Base-by-base conservation (phyloP, 1,284 basidiomycete species). In the Leucoagaricus sp. region DNA sequence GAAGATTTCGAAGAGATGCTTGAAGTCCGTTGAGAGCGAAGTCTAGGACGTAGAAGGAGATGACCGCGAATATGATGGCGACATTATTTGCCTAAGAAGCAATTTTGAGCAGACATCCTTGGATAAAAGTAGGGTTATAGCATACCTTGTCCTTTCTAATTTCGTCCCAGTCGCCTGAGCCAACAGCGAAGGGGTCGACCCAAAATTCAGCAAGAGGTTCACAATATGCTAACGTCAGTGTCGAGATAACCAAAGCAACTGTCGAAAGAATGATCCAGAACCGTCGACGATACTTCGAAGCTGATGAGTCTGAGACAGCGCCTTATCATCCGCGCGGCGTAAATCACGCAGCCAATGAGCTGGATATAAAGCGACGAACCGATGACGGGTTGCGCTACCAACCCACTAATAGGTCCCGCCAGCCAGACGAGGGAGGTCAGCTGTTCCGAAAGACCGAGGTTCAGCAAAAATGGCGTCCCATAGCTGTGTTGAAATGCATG, bases 371-470 rank as follows among this genome's bases (percentile, higher is more conserved):
- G 28, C 17, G 9, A 67, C 80, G 59, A 64, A 87, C 93, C 96
- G 62, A 99, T 96, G 58, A 98, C 80, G 17, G 96, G 96, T 70
- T 99, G 96, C 4, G 94, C 94, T 54, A 99, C 79, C 46, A 99
- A 79, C 6, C 96, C 96, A 56, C 91, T 93, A 58, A 98, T 90
- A 8, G 94, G 94, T 4, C 96, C 97, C 28, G 96, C 96, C 44
- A 99, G 82, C 96, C 96, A 99, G 28, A 99, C 96, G 13, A 98
- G 80, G 55, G 93, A 92, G 4, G 97, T 98, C 26, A 94, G 78
- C 66, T 94, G 86, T 68, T 96, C 95, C 1, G 93, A 90, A 28
- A 98, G 80, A 8, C 96, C 96, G 10, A 99, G 85, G 13, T 82
- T 83, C 10, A 97, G 81, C 42, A 98, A 78, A 72, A 97, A 98